Evolutionary conservation across 1,284 basidiomycete species (phyloP), one percentile per base, ranked within the genome.

Genomic region (Fistulina hepatica): DNA sequence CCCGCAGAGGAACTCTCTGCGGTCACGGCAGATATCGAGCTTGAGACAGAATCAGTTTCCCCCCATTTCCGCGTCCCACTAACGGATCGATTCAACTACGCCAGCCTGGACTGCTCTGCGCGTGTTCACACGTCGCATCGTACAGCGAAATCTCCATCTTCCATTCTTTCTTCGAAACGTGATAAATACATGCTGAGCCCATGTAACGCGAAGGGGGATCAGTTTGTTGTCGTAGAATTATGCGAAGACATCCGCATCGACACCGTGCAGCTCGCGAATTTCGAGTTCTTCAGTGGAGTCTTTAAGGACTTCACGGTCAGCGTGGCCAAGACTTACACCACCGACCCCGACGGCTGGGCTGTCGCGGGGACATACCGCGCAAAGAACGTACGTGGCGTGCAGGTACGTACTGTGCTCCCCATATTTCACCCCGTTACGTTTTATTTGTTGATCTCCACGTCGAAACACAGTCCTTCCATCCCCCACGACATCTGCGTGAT

Each of bases 111-210:
- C 57, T 98, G 94, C 54, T 91, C 89, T 0, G 92, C 93, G 2
- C 81, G 90, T 3, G 80, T 97, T 12, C 91, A 95, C 58, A 71
- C 74, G 3, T 70, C 88, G 0, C 91, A 93, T 53, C 73, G 76
- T 20, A 72, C 73, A 1, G 84, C 92, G 31, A 92, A 92, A 51
- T 91, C 89, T 2, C 66, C 90, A 1, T 76, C 80, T 1, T 73
- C 84, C 1, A 85, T 98, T 40, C 70, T 98, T 2, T 84, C 84
- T 35, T 83, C 81, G 36, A 93, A 92, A 61, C 84, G 83, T 56
- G 94, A 98, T 59, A 67, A 81, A 46, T 98, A 98, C 67, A 95
- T 98, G 94, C 81, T 97, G 45, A 91, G 85, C 37, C 94, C 94
- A 0, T 98, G 95, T 53, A 59, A 59, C 39, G 59, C 69, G 43